These are phyloP conservation scores for Penicillium ucsense DNA, from an alignment of 495 filamentous ascomycete genomes.

Conservation along the genomic window DNA sequence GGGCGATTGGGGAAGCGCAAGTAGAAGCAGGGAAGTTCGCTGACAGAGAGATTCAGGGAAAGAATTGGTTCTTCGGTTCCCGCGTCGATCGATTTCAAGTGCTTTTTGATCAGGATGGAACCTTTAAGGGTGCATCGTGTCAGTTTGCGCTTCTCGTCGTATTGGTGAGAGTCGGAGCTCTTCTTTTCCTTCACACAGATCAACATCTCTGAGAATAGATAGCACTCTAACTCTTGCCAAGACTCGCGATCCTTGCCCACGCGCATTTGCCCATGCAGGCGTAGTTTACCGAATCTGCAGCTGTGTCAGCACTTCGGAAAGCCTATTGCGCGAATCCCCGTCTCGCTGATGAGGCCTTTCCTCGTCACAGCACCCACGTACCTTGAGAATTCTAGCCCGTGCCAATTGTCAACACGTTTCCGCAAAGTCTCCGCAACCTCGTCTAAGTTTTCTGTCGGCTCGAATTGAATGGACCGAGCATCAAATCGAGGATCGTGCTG, in stretches of 20 bases:
- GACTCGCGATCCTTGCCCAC: conserved; percentile 95
- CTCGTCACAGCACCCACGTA: neutral
- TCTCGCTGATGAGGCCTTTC: too few relatives aligned
- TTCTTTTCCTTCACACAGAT: conserved; percentile 99
- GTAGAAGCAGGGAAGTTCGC: conserved; percentile 94
- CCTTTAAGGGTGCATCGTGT: conserved; percentile 87
- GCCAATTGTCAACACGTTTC: conserved; percentile 91
- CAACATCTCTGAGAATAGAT: conserved; percentile 96
- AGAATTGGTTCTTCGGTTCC: conserved; percentile 69
- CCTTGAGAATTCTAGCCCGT: conserved; percentile 88
- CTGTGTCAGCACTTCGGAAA: neutral
- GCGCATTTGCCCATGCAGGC: conserved; percentile 80
- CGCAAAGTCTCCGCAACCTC: conserved; percentile 82
- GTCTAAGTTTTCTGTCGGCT: conserved; percentile 59
- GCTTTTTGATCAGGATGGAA: conserved; percentile 97
- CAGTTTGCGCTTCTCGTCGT: conserved; percentile 50
- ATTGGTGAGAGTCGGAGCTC: conserved; percentile 46
- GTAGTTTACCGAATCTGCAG: conserved; percentile 80
- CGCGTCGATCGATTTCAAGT: conserved; percentile 83
- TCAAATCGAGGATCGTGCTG: conserved; percentile 7
- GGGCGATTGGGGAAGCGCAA: conserved; percentile 78
- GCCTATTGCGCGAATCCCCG: neutral
- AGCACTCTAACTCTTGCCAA: conserved; percentile 98
- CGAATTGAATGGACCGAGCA: conserved; percentile 24
- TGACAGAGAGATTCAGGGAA: conserved; percentile 83